Evolutionary conservation across 805 yeast genomes (phyloP).

Genomic region (Kodamaea neixiangensis): DNA sequence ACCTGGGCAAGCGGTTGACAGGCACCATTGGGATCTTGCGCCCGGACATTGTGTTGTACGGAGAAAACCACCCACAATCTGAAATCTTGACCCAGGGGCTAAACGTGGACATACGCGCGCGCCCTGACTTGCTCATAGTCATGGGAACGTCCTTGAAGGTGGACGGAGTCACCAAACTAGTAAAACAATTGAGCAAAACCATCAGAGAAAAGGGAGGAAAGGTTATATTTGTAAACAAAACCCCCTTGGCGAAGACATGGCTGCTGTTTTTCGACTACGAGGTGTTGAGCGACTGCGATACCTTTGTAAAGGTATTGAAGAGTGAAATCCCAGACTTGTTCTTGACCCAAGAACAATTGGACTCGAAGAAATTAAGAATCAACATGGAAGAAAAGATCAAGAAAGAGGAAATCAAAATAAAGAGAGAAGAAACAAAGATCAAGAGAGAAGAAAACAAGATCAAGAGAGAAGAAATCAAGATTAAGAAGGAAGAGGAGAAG

Average conservation of each 20-base stretch:
- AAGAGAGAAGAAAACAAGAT: not conserved
- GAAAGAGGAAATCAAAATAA: not conserved
- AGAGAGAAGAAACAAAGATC: conserved; percentile 2
- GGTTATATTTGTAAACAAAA: conserved; percentile 75
- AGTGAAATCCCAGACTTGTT: conserved; percentile 61
- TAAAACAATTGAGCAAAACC: conserved; percentile 62
- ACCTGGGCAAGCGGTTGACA: conserved; percentile 71
- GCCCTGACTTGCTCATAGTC: conserved; percentile 80
- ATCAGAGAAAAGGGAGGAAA: conserved; percentile 80
- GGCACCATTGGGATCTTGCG: conserved; percentile 74
- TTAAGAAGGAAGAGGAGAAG: conserved; percentile 7
- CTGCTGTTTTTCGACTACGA: conserved; percentile 75
- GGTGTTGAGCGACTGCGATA: conserved; percentile 77
- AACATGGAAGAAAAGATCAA: conserved; percentile 7
- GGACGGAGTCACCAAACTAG: conserved; percentile 82
- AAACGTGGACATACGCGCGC: conserved; percentile 59
- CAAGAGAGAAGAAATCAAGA: not conserved
- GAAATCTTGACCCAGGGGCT: conserved; percentile 76
- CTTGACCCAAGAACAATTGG: conserved; percentile 54
- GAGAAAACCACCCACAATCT: conserved; percentile 89
- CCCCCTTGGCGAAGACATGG: conserved; percentile 67
- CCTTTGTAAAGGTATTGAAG: conserved; percentile 63
- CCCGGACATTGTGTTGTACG: conserved; percentile 90
- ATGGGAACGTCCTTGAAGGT: conserved; percentile 94
- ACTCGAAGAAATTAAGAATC: conserved; percentile 38